Evolutionary conservation across 2,329 filamentous ascomycete species (phyloP).

Genomic region (Byssochlamys sp.): DNA sequence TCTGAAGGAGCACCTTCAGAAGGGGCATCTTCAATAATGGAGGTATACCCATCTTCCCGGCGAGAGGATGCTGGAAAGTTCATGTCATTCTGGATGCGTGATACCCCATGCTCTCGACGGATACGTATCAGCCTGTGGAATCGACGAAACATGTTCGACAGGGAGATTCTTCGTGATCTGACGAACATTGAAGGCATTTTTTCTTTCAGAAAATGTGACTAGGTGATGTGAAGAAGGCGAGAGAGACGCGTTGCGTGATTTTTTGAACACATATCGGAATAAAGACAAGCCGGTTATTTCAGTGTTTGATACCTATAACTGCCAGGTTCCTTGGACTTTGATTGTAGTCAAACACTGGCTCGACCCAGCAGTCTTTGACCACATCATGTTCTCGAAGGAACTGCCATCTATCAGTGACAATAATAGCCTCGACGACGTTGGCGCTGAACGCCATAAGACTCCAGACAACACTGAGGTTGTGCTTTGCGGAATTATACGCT

Average conservation of each 20-base stretch:
- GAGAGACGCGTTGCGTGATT: not conserved
- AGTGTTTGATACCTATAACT: constrained; percentile 77
- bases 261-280: not conserved
- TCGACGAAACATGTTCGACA: not conserved
- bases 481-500: constrained; percentile 56
- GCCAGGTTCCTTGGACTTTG: constrained; percentile 84
- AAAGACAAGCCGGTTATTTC: constrained; percentile 7
- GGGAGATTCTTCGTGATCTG: not conserved
- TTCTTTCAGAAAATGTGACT: not conserved
- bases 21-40: not conserved
- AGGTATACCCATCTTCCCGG: not conserved
- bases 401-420: constrained; percentile 82
- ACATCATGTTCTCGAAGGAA: constrained; percentile 72
- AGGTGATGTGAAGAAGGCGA: not conserved
- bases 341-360: constrained; percentile 81
- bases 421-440: constrained; percentile 75
- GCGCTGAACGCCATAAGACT: constrained; percentile 93
- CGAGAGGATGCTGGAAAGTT: not conserved
- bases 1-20: not conserved
- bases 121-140: not conserved
- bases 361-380: constrained; percentile 73
- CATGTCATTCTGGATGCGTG: not conserved
- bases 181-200: not conserved
- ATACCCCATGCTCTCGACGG: not conserved
- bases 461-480: constrained; percentile 81